Evolutionary conservation across 495 filamentous ascomycete species (phyloP), one percentile per base, ranked within the genome.

Genomic region (Filosporella fistucella): DNA sequence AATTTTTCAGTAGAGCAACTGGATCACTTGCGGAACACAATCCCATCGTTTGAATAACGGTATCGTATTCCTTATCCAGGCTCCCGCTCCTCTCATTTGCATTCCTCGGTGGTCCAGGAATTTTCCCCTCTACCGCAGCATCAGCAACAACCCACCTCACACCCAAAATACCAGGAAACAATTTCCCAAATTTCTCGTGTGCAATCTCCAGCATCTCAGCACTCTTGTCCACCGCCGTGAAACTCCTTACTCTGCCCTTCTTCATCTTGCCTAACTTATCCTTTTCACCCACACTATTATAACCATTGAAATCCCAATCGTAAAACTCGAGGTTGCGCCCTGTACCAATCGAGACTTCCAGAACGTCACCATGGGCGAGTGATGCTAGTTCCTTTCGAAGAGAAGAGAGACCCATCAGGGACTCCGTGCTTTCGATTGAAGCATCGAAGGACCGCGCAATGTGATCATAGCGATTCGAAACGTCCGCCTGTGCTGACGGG

Each of bases 341-440:
- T n/a, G 94, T 95, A 17, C 93, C 94, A 32, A 86, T 86, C 41
- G 86, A 86, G 11, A 91, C 82, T 63, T 98, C 94, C 16, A 96
- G 72, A 4, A 96, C 90, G 63, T 96, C 70, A 1, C 94, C 93
- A 13, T 70, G 68, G 7, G 82, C 89, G 44, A 74, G 64, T 14
- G 65, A 57, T 4, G 79, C 74, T 4, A 96, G 70, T 40, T 74
- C 66, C 26, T 71, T 69, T 14, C 91, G 78, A 47, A 87, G 70
- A 8, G 62, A 54, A 9, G 69, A 73, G 56, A 93, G 67, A 18
- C 88, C 79, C 70, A 78, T 81, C 9, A 80, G 63, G 47, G 68
- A 72, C 63, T 95, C 89, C 10, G 76, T 80, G 45, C 75, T 57
- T 54, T 81, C 74, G 49, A 91, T 77, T 48, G 75, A 71, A 3